Evolutionary conservation across 345 rosid species (phyloP), one percentile per base, ranked within the genome.

Genomic region (Geranium brycei): DNA sequence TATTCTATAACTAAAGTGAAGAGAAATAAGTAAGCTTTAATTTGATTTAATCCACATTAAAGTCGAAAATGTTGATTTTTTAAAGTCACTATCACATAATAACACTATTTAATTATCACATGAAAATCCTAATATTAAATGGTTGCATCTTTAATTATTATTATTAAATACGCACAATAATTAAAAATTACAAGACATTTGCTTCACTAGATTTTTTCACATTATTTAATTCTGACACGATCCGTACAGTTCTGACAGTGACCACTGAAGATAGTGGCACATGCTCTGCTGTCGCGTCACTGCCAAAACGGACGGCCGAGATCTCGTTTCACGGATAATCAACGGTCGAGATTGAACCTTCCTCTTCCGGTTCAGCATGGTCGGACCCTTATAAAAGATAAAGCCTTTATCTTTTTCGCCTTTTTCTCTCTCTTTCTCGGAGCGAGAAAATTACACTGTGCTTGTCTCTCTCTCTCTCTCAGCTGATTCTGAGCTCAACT

Each of bases 251-350:
- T 63, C 76, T 73, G 85, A 78, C 76, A 76, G 58, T 31, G 82
- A 23, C 28, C 28, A 78, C 80, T 76, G 68, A 68, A 71, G 74
- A 81, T 78, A 79, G 79, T 65, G 73, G 77, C 80, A 81, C 85
- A 76, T 78, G 80, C 80, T 68, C 69, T 72, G 78, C 28, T 76
- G 82, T 78, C 85, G 74, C 72, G 47, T 78, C 79, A 73, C 17
- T 56, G 12, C 5, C 16, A 2, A 11, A 57, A 67, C 28, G 72
- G 57, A 78, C 80, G 85, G 68, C 51, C 47, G 28, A 0, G 64
- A 58, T 76, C 57, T 31, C 17, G 51, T 51, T 64, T 79, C 76
- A 78, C 82, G 80, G 77, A 14, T 13, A 1, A 10, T 67, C 51
- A 31, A 72, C 85, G 82, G 76, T 67, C 40, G 47, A 35, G 77